These are phyloP conservation scores for Cercophora sp. DNA, from an alignment of 495 filamentous ascomycete genomes.

Conservation along the genomic window DNA sequence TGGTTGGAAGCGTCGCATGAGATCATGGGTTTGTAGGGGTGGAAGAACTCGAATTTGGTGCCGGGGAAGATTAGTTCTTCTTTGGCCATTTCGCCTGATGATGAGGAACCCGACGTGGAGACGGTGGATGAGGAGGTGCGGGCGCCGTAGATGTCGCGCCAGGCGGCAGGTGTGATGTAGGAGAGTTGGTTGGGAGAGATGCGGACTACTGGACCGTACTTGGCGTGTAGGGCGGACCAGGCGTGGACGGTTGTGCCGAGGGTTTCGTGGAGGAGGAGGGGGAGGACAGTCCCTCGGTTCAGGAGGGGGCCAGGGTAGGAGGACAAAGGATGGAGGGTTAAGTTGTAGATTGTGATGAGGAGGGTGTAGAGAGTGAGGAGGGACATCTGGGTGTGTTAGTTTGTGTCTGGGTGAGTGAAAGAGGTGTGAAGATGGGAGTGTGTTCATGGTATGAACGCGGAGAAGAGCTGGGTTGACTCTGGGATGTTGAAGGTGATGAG, in stretches of 20 bases:
- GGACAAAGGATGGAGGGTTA: constrained; percentile 47
- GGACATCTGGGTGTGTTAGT: neutral
- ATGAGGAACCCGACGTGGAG: no score
- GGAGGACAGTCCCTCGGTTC: constrained; percentile 16
- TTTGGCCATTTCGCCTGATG: constrained; percentile 16
- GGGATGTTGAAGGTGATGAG: no score
- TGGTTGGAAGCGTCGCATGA: constrained; percentile 13
- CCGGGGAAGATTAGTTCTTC: constrained; percentile 15
- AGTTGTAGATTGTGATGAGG: constrained; percentile 29
- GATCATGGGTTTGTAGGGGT: constrained; percentile 16
- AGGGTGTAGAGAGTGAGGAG: neutral
- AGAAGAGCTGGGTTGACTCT: no score
- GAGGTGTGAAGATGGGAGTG: no score
- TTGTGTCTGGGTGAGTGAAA: no score
- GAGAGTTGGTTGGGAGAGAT: constrained; percentile 24
- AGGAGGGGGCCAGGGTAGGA: constrained; percentile 45
- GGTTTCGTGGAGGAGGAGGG: constrained; percentile 12
- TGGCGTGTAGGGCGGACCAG: constrained; percentile 16
- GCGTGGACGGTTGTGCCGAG: constrained; percentile 13
- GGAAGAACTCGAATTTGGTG: constrained; percentile 16
- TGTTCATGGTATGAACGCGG: no score
- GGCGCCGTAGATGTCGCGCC: constrained; percentile 24
- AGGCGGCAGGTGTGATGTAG: constrained; percentile 17
- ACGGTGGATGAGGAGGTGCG: neutral
- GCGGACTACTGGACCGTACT: constrained; percentile 22